These are phyloP conservation scores for Spizellomyces punctatus DNA, from an alignment of 192 early-diverging fungal species.

Conservation along the genomic window DNA sequence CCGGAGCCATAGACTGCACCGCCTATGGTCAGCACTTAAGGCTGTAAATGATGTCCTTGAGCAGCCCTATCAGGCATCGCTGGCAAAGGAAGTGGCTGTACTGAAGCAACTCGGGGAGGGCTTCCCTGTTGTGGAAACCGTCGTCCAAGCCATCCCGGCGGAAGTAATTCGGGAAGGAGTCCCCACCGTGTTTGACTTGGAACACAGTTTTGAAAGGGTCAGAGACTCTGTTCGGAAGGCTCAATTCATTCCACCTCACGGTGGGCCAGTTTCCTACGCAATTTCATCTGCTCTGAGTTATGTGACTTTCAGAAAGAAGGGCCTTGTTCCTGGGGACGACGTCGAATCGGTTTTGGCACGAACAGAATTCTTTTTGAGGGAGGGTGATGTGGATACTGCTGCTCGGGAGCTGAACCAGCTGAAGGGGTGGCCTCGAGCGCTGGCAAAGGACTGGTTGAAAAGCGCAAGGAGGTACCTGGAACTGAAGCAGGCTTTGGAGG, in stretches of 20 bases:
- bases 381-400: slow-evolving; percentile 82
- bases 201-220: slow-evolving; percentile 71
- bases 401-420: slow-evolving; percentile 92
- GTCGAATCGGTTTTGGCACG: slow-evolving; percentile 84
- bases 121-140: slow-evolving; percentile 51
- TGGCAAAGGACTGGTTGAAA: slow-evolving; percentile 87
- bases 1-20: slow-evolving; percentile 62
- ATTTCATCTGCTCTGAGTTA: slow-evolving; percentile 71
- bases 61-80: slow-evolving; percentile 49
- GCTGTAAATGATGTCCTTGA: slow-evolving; percentile 61
- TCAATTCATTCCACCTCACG: slow-evolving; percentile 85
- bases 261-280: slow-evolving; percentile 81
- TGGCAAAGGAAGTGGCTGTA: slow-evolving; percentile 72
- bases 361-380: slow-evolving; percentile 70
- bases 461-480: slow-evolving; percentile 81
- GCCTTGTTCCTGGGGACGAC: slow-evolving; percentile 82
- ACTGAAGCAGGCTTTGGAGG: slow-evolving; percentile 84
- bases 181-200: slow-evolving; percentile 57
- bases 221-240: slow-evolving; percentile 71
- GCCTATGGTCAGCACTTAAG: slow-evolving; percentile 65
- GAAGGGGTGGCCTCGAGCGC: slow-evolving; percentile 83
- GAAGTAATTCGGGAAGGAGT: slow-evolving; percentile 65
- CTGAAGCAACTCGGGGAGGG: slow-evolving; percentile 55
- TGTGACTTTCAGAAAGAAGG: slow-evolving; percentile 83
- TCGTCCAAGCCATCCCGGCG: slow-evolving; percentile 36